Evolutionary conservation across 23 red algal genomes (phyloP), one percentile per base, ranked within the genome.

Genomic region (Cyanidiococcus yangmingshanensis): DNA sequence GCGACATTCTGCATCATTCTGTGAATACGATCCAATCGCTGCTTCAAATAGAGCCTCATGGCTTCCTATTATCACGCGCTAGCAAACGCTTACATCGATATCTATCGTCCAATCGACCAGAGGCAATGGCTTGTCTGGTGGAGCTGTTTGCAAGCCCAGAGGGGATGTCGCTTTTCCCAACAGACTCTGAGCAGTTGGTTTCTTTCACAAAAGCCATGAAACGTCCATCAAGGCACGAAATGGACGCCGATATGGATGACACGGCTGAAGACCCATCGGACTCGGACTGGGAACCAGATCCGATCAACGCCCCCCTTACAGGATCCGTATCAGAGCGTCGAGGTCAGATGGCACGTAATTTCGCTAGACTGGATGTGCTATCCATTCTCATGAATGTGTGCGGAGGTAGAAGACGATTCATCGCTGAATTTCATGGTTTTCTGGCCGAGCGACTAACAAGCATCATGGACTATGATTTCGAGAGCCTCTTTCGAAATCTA

Each of bases 1-100:
- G n/a, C 27, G 63, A 71, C 27, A 25, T 32, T 7, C 7, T 71
- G 32, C 63, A 32, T 7, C 63, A 71, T 35, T 71, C 12, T 71
- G 63, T 71, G 63, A 71, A 71, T 35, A 71, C 63, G n/a, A 35
- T 71, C 3, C 21, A 71, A 30, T 25, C 63, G 7, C 32, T 71
- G 63, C 63, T 25, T 29, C 32, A 3, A 29, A 30, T 71, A 7
- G 63, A 71, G 15, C 63, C 63, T 25, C 32, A 71, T 35, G 63
- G 63, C 3, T 35, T 17, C 7, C 32, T 71, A 29, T 30, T 71
- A 3, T 12, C 21, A 29, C 21, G 63, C 7, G 63, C 32, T 71
- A 71, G 12, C 12, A 35, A 7, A 2, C 63, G 3, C 16, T 12
- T 71, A 30, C 63, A 29, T 7, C 63, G 32, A 29, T 71, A 71